These are phyloP conservation scores for Yamadazyma diddensiae DNA, from an alignment of 1,139 yeast genomes.

Conservation along the genomic window DNA sequence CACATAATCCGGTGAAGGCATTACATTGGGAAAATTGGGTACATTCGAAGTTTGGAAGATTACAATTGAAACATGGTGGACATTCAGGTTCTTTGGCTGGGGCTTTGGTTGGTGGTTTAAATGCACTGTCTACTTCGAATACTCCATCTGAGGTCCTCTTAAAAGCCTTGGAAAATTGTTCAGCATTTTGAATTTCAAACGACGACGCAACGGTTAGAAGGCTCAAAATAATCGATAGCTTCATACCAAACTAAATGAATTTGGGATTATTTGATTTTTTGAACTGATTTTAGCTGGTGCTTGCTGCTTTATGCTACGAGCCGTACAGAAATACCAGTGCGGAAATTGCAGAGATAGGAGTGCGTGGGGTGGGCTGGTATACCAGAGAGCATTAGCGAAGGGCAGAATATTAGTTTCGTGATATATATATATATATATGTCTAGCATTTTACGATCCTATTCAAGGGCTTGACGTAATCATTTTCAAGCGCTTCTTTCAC, in stretches of 20 bases:
- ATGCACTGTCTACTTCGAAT: slow-evolving; percentile 21
- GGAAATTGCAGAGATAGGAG: too few relatives aligned
- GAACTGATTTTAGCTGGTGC: too few relatives aligned
- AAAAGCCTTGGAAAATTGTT: slow-evolving; percentile 18
- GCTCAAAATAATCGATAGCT: neutral
- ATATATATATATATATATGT: neutral
- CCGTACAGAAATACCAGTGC: too few relatives aligned
- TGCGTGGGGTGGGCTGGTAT: neutral
- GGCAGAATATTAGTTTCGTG: too few relatives aligned
- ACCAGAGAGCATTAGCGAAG: too few relatives aligned
- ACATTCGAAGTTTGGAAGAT: slow-evolving; percentile 86
- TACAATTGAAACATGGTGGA: slow-evolving; percentile 92
- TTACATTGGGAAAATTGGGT: slow-evolving; percentile 87
- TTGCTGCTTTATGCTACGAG: too few relatives aligned
- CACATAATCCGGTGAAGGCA: slow-evolving; percentile 85
- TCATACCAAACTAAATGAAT: neutral
- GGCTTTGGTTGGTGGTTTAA: slow-evolving; percentile 13
- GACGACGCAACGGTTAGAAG: slow-evolving; percentile 2
- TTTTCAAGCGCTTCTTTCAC: slow-evolving; percentile 61
- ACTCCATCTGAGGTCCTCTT: slow-evolving; percentile 23
- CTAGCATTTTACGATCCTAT: slow-evolving; percentile 31
- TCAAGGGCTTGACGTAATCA: slow-evolving; percentile 67
- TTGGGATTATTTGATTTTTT: too few relatives aligned
- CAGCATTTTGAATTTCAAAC: slow-evolving; percentile 13
- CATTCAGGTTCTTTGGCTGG: slow-evolving; percentile 43